phyloP scores from a whole-genome alignment of 2,329 filamentous ascomycete genomes.

The Ceratocystiopsis minuta region DNA sequence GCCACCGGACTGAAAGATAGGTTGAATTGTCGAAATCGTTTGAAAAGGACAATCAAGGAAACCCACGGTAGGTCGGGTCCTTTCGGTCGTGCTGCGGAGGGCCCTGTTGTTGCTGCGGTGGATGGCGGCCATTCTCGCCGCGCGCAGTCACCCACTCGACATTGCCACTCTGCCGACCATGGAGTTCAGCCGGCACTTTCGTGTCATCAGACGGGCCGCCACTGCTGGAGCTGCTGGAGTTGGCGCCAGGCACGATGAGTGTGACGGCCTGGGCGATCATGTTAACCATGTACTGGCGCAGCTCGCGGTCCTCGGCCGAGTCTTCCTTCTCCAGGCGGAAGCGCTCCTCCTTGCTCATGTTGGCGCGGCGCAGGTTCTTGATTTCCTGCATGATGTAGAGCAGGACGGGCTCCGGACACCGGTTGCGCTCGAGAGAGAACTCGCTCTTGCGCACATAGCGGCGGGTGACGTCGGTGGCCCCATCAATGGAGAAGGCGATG shows the following conservation, averaged over 20 bases:
- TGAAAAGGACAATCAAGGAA: slow-evolving; percentile 2
- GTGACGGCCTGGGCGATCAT: slow-evolving; percentile 58
- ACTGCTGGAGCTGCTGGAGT: slow-evolving; percentile 10
- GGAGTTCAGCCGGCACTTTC: slow-evolving; percentile 43
- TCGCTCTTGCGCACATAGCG: slow-evolving; percentile 55
- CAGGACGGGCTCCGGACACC: slow-evolving; percentile 75
- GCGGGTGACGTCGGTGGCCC: slow-evolving; percentile 46
- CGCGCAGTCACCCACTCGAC: slow-evolving; percentile 20
- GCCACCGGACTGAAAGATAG: background rate
- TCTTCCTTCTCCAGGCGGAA: slow-evolving; percentile 71
- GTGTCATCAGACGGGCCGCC: slow-evolving; percentile 27
- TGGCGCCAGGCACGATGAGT: slow-evolving; percentile 37
- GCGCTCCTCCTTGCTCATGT: slow-evolving; percentile 71
- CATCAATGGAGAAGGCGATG: slow-evolving; percentile 89
- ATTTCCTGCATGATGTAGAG: slow-evolving; percentile 88
- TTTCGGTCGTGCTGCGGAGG: slow-evolving; percentile 9
- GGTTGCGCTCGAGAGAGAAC: slow-evolving; percentile 55
- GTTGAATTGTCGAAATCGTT: background rate
- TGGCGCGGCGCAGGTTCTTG: slow-evolving; percentile 61
- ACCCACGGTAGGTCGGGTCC: slow-evolving; percentile 10
- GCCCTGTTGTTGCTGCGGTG: slow-evolving; percentile 5
- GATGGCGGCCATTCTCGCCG: slow-evolving; percentile 16
- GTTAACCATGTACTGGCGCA: slow-evolving; percentile 55
- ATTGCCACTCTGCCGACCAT: slow-evolving; percentile 22
- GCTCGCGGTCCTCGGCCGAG: slow-evolving; percentile 53